Conservation (phyloP, 257 asterid genomes). For the Nicotiana tomentosiformis region DNA sequence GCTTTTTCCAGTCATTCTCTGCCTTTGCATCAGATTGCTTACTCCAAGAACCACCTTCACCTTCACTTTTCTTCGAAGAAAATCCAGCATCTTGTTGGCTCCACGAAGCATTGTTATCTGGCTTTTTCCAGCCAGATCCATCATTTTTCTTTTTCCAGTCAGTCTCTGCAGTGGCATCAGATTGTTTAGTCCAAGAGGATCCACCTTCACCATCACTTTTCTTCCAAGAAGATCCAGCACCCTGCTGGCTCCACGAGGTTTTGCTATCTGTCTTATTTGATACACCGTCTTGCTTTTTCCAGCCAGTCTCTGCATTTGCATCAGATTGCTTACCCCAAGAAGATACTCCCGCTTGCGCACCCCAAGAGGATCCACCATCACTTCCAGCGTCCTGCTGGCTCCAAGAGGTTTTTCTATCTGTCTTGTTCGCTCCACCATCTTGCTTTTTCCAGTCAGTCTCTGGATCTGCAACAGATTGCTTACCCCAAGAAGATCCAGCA, state of each 20-base stretch:
- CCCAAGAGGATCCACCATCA: constrained; percentile 21
- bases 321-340: constrained; percentile 14
- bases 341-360: constrained; percentile 20
- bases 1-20: constrained; percentile 3
- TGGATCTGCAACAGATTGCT: background rate
- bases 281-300: constrained; percentile 20
- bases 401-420: constrained; percentile 22
- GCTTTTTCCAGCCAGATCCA: constrained; percentile 24
- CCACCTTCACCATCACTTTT: constrained; percentile 27
- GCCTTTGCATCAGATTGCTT: constrained; percentile 12
- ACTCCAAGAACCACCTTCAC: constrained; percentile 26
- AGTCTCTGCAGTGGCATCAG: constrained; percentile 4
- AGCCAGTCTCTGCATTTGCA: background rate
- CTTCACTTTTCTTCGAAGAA: constrained; percentile 25
- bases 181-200: constrained; percentile 32
- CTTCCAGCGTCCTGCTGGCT: constrained; percentile 25
- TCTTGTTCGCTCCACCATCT: constrained; percentile 21
- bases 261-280: constrained; percentile 21
- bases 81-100: constrained; percentile 5
- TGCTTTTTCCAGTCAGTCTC: constrained; percentile 10
- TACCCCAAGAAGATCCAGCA: constrained; percentile 25
- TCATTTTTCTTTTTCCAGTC: constrained; percentile 21
- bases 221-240: constrained; percentile 16
- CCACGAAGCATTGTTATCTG: constrained; percentile 20
- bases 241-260: constrained; percentile 14